Conservation (phyloP, 2,329 filamentous ascomycete genomes). For the Arthroderma uncinatum region DNA sequence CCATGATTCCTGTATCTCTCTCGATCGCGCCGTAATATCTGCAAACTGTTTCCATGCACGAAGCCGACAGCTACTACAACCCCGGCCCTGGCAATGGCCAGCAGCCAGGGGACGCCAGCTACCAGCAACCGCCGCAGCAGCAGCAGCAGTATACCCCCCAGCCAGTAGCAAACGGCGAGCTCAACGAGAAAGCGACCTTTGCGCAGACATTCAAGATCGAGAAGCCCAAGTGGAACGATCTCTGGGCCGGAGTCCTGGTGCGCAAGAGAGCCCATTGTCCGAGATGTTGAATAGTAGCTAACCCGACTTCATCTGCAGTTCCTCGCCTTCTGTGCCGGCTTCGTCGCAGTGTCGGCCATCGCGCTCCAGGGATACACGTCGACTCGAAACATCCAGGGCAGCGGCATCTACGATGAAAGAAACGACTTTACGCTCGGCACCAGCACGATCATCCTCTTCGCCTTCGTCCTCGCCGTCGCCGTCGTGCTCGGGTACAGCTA, state of each 20-base stretch:
- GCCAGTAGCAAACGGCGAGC: background rate
- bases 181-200: slow-evolving; percentile 39
- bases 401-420: slow-evolving; percentile 58
- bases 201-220: slow-evolving; percentile 73
- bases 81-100: background rate
- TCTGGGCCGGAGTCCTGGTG: slow-evolving; percentile 76
- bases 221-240: slow-evolving; percentile 77
- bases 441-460: slow-evolving; percentile 81
- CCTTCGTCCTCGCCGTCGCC: slow-evolving; percentile 31
- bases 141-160: background rate
- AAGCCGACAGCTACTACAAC: slow-evolving; percentile 1
- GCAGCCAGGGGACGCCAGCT: background rate
- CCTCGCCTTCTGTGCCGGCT: slow-evolving; percentile 59
- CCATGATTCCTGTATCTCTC: too few species aligned
- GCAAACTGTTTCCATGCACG: too few species aligned
- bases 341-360: slow-evolving; percentile 63
- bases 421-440: slow-evolving; percentile 63
- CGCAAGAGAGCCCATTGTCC: slow-evolving; percentile 18
- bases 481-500: slow-evolving; percentile 67
- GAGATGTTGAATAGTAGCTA: background rate
- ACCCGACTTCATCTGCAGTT: slow-evolving; percentile 44
- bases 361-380: slow-evolving; percentile 62
- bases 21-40: too few species aligned
- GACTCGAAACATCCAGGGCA: slow-evolving; percentile 53
- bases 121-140: background rate